These are phyloP conservation scores for Murraya koenigii DNA, from an alignment of 345 rosid genomes.

Conservation along the genomic window DNA sequence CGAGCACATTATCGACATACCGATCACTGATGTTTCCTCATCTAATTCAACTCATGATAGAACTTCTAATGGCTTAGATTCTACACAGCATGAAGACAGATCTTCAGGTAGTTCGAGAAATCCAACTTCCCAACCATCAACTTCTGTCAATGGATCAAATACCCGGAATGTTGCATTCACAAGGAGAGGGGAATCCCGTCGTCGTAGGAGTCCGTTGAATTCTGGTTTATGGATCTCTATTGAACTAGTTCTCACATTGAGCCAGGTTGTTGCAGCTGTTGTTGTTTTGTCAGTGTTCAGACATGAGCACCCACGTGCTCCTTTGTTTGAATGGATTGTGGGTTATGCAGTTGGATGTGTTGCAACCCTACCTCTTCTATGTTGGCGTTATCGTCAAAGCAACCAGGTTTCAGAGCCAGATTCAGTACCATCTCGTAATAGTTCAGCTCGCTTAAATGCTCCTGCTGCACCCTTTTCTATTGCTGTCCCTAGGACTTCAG, in stretches of 20 bases:
- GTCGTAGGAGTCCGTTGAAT: slow-evolving; percentile 87
- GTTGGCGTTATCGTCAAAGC: slow-evolving; percentile 82
- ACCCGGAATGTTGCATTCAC: slow-evolving; percentile 39
- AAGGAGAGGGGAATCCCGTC: slow-evolving; percentile 66
- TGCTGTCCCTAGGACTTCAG: slow-evolving; percentile 62
- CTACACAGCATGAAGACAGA: slow-evolving; percentile 50
- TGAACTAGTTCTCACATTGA: slow-evolving; percentile 72
- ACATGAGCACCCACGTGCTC: slow-evolving; percentile 77
- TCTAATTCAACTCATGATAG: slow-evolving; percentile 50
- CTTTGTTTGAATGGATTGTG: slow-evolving; percentile 79
- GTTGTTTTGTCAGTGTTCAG: slow-evolving; percentile 74
- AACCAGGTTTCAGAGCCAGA: slow-evolving; percentile 69
- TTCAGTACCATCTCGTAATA: slow-evolving; percentile 57
- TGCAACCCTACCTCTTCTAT: slow-evolving; percentile 83
- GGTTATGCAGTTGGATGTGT: slow-evolving; percentile 92
- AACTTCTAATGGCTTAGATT: slow-evolving; percentile 50
- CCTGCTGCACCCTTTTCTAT: slow-evolving; percentile 78
- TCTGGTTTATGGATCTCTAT: slow-evolving; percentile 93
- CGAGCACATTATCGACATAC: slow-evolving; percentile 69
- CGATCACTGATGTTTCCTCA: slow-evolving; percentile 40
- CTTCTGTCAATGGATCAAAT: slow-evolving; percentile 49
- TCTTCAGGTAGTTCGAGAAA: slow-evolving; percentile 36
- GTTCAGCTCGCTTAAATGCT: slow-evolving; percentile 56
- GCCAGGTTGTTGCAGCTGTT: slow-evolving; percentile 84
- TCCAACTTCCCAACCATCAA: slow-evolving; percentile 41